Percentiles rank a stretch among this genome's conserved stretches.
Conservation (phyloP, 495 filamentous ascomycete species). For the Thermothielavioides terrestris region DNA sequence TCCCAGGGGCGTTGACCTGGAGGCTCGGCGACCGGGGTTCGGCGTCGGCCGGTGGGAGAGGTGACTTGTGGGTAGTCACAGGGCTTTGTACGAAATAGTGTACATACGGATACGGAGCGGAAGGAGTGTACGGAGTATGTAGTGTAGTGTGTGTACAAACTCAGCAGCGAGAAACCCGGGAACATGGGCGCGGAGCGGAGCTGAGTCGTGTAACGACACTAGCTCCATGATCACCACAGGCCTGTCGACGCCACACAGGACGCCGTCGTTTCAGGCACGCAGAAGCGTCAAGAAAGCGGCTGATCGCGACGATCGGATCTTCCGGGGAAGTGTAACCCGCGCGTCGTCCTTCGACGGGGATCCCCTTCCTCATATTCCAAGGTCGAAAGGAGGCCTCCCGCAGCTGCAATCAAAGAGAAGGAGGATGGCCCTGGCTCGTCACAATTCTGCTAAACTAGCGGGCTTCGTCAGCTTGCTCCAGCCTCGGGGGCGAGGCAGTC, state of each 20-base stretch:
- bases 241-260: conserved; percentile 16
- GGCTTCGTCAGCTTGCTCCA: no score
- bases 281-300: conserved; percentile 1
- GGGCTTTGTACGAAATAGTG: no score
- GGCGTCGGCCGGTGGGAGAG: no score
- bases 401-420: not conserved
- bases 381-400: not conserved
- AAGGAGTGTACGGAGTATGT: no score
- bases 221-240: conserved; percentile 19
- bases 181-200: conserved; percentile 1
- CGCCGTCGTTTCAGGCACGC: conserved; percentile 13
- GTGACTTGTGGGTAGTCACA: no score
- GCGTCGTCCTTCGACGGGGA: no score
- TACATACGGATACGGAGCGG: no score
- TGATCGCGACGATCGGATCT: conserved; percentile 1
- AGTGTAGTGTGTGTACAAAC: no score
- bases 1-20: not conserved
- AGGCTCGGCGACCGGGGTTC: not conserved
- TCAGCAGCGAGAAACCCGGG: not conserved
- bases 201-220: conserved; percentile 1
- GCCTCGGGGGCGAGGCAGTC: no score
- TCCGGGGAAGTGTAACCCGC: conserved; percentile 6
- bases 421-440: not conserved
- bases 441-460: not conserved
- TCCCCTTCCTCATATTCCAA: no score